Evolutionary conservation across 345 rosid genomes (phyloP).

Genomic region (Combretum micranthum): DNA sequence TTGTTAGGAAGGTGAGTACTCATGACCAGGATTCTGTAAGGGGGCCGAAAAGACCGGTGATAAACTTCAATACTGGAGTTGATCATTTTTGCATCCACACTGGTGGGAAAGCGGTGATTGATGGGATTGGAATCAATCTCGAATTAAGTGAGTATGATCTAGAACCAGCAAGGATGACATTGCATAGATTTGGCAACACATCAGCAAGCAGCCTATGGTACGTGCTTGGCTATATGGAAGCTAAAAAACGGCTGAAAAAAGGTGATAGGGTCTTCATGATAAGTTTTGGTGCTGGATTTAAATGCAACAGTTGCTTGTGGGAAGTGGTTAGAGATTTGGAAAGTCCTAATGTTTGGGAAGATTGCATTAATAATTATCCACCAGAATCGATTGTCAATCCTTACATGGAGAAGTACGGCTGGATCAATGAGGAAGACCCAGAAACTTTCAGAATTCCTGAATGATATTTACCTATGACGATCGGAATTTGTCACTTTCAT

Average conservation of each 20-base stretch:
- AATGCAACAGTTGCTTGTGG: constrained; percentile 81
- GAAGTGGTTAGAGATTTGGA: constrained; percentile 56
- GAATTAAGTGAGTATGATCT: constrained; percentile 56
- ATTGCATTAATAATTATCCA: constrained; percentile 66
- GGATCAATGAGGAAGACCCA: constrained; percentile 71
- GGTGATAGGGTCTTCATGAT: constrained; percentile 71
- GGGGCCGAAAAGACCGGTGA: constrained; percentile 14
- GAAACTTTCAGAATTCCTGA: constrained; percentile 46
- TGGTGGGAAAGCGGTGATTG: constrained; percentile 91
- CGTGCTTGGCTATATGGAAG: constrained; percentile 86
- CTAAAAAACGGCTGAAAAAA: constrained; percentile 66
- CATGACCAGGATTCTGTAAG: not conserved
- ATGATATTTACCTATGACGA: constrained; percentile 1
- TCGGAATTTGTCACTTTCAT: too few relatives aligned
- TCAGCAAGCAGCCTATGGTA: constrained; percentile 94
- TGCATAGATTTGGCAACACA: constrained; percentile 92
- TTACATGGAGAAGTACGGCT: constrained; percentile 76
- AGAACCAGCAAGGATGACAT: constrained; percentile 93
- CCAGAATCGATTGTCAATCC: constrained; percentile 62
- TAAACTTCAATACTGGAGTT: constrained; percentile 72
- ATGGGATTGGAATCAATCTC: constrained; percentile 65
- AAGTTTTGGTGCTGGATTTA: constrained; percentile 79
- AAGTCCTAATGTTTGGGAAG: constrained; percentile 45
- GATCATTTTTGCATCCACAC: constrained; percentile 93
- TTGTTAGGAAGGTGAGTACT: constrained; percentile 26